These are phyloP conservation scores for Umbilicus rupestris DNA, from an alignment of 164 flowering plant genomes.

Conservation along the genomic window DNA sequence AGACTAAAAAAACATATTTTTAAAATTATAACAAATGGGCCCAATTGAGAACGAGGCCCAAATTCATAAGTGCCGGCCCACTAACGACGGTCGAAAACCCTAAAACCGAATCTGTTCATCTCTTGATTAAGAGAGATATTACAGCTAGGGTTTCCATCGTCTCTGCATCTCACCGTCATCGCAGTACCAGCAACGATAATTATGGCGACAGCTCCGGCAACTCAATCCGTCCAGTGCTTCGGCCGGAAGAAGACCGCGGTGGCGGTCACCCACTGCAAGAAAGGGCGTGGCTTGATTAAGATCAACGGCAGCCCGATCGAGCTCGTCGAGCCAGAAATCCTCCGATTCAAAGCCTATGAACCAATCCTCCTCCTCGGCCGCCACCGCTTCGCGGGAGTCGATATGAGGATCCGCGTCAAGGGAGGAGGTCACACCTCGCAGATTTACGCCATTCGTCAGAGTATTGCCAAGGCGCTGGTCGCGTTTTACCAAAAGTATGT, in stretches of 20 bases:
- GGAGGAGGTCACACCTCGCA: slow-evolving; percentile 79
- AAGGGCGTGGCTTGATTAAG: slow-evolving; percentile 65
- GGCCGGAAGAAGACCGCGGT: slow-evolving; percentile 78
- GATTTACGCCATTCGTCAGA: slow-evolving; percentile 74
- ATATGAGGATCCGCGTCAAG: slow-evolving; percentile 67
- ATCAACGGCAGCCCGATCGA: slow-evolving; percentile 77
- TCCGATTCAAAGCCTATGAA: slow-evolving; percentile 63
- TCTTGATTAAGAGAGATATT: no score
- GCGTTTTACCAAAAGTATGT: slow-evolving; percentile 75
- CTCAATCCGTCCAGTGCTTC: slow-evolving; percentile 62
- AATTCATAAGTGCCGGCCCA: no score
- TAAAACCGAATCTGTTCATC: no score
- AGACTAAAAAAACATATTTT: no score
- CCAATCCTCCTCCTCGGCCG: slow-evolving; percentile 66
- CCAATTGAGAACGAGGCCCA: no score
- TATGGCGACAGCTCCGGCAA: slow-evolving; percentile 16
- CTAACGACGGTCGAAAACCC: no score
- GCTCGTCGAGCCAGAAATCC: slow-evolving; percentile 64
- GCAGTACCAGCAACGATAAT: background rate
- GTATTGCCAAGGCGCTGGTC: slow-evolving; percentile 72
- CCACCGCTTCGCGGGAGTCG: slow-evolving; percentile 60
- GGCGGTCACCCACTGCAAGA: slow-evolving; percentile 73
- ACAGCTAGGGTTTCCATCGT: background rate
- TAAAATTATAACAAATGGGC: no score
- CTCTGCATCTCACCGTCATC: background rate